Base-by-base conservation (phyloP, 139 green algal genomes). In the Pleodorina starrii region DNA sequence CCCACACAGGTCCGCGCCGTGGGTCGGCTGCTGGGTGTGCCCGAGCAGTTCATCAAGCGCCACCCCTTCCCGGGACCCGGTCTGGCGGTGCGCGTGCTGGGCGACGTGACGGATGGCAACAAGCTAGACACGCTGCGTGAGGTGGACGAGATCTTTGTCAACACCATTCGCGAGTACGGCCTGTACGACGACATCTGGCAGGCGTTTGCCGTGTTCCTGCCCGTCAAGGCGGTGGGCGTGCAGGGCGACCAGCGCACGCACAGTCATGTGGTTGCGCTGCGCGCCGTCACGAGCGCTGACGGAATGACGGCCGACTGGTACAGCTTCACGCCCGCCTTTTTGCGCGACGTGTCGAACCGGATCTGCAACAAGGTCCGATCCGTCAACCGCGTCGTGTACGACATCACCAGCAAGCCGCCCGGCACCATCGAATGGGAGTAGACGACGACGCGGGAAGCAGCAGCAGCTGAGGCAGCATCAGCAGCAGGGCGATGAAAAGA, bases 281-380 rank as follows among this genome's bases (percentile, higher is more conserved):
- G 97, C 1, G 97, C 97, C 0, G 97, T 99, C 0, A 97, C 90
- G 43, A 96, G 90, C 83, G 89, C 79, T n/a, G 98, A 99, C 90
- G 98, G 98, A 85, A 99, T 99, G 98, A 99, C 98, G 1, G 98
- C 98, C 9, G 98, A 99, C 93, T 99, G 98, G 98, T 99, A 98
- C 91, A 94, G 94, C 60, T 99, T 99, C 93, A 92, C 97, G 38
- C 94, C 96, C 29, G 93, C 96, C 25, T 99, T 99, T 93, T 92
- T 99, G 86, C 91, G 93, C 44, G 94, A 96, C 27, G 98, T 99
- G 4, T 97, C 94, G 9, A 96, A 93, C 72, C 95, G 96, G 66
- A 99, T 99, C 81, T 99, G 96, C 95, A 99, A 99, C 93, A 96
- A 96, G 89, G 96, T 98, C 35, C 93, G 93, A 19, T 89, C 54